Evolutionary conservation across 2,329 filamentous ascomycete species (phyloP), one percentile per base, ranked within the genome.

Genomic region (Corniculantispora saksenae): DNA sequence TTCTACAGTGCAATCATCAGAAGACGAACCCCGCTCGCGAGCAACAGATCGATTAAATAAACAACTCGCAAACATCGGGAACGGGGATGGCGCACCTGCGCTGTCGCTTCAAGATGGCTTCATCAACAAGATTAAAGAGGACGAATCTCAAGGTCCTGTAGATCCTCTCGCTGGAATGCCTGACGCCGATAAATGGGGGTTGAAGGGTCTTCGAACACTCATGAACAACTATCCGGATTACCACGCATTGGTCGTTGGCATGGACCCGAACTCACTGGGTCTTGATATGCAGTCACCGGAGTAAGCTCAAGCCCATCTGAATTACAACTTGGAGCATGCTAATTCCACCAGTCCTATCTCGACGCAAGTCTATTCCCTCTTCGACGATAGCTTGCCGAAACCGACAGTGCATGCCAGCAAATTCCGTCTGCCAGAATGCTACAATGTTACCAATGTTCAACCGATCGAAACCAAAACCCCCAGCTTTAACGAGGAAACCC

Each of bases 401-500:
- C 86, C 86, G 45, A 80, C 84, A 3, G 79, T 88, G 38, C 72
- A 72, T 50, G 71, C 71, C 10, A 83, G 84, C 25, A 84, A 83
- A 64, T 87, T 84, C 67, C 81, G 81, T 15, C 76, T 90, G 35
- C 88, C 88, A 0, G 88, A 90, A 54, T 90, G 88, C 75, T 90
- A 90, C 72, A 84, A 83, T 61, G 88, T 90, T 40, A 87, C 83
- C 67, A 90, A 90, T 67, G 86, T 89, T 29, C 86, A 88, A 68
- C 82, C 86, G 3, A 83, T 90, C 61, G 86, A 89, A 67, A 86
- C 82, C 70, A 90, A 90, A 75, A 87, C 90, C 57, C 80, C 81
- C 48, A 89, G 84, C 68, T 89, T 90, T 75, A 89, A 89, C 69
- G 88, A 90, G 68, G 88, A 90, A 75, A 89, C 88, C 0, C 77